Base-by-base conservation (phyloP, 140 eudicot genomes). In the Eryngium alpinum region DNA sequence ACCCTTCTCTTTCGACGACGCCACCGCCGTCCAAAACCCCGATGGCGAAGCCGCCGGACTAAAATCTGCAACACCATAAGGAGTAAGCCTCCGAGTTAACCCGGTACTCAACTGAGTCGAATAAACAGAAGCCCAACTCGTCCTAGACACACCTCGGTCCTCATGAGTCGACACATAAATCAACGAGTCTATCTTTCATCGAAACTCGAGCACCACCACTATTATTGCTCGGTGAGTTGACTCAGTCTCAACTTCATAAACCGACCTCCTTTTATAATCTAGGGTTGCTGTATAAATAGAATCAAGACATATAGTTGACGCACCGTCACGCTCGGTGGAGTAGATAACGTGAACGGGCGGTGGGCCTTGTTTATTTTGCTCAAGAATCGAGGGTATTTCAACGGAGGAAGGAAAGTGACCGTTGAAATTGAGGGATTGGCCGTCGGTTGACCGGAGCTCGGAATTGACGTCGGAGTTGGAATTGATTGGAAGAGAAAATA, bases 21-120 rank as follows among this genome's bases (percentile, higher is more conserved):
- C 97, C 71, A 92, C 97, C 28, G 97, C 98, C 31, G 98, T 94
- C 91, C 90, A 86, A 10, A 77, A 75, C 57, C 98, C 97, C 0
- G 97, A 89, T 44, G 97, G 98, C 9, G 98, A 94, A 78, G 90
- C 97, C 56, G 98, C 92, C 18, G 98, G 98, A 79, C 98, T 94
- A 80, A 89, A 92, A 87, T 94, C 98, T 18, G 94, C 97, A 0
- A 92, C 84, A 46, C 95, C 93, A 44, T 77, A 9, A 67, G 97
- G 97, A 32, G 92, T 94, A 87, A 92, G 86, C 87, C 98, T 77
- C 59, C 84, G 87, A 66, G 97, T 94, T 84, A 81, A 81, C 83
- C 92, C 91, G 74, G 94, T 87, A 14, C 78, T 46, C n/a, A 92
- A 57, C 81, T 83, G 87, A 77, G 97, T 94, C 85, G 94, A 92